Percentiles rank a stretch among this genome's conserved stretches.
Evolutionary conservation across 371 early-diverging fungal species (phyloP).

Genomic region (Mucor piriformis): DNA sequence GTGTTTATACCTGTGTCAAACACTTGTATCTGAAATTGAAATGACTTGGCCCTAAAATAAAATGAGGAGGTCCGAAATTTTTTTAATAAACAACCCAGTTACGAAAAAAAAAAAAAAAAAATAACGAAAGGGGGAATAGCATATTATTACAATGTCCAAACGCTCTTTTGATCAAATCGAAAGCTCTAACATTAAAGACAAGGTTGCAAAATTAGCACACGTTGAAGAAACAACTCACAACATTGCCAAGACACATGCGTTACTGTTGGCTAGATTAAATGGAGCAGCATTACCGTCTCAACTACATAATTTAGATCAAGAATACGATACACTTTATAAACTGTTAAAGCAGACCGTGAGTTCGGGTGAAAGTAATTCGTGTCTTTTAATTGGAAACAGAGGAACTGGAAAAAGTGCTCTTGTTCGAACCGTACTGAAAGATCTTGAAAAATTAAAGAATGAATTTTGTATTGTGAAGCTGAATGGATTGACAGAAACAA

Average conservation of each 20-base stretch:
- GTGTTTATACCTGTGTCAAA: no score
- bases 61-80: no score
- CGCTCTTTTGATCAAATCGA: background rate
- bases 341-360: slow-evolving; percentile 64
- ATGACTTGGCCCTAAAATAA: no score
- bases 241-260: background rate
- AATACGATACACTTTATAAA: slow-evolving; percentile 58
- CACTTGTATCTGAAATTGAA: no score
- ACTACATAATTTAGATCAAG: slow-evolving; percentile 62
- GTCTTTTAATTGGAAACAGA: slow-evolving; percentile 73
- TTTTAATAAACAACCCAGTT: no score
- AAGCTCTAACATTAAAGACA: background rate
- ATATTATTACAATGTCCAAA: background rate
- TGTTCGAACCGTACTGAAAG: slow-evolving; percentile 46
- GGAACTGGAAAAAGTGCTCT: slow-evolving; percentile 72
- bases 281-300: slow-evolving; percentile 20
- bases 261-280: slow-evolving; percentile 18
- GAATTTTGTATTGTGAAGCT: slow-evolving; percentile 73
- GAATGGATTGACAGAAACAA: slow-evolving; percentile 82
- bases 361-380: slow-evolving; percentile 78
- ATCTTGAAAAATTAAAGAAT: slow-evolving; percentile 31
- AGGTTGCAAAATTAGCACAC: background rate
- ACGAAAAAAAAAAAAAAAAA: no score
- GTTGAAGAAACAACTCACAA: background rate
- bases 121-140: no score